Evolutionary conservation across 345 rosid genomes (phyloP), one percentile per base, ranked within the genome.

Genomic region (Citrus glauca): DNA sequence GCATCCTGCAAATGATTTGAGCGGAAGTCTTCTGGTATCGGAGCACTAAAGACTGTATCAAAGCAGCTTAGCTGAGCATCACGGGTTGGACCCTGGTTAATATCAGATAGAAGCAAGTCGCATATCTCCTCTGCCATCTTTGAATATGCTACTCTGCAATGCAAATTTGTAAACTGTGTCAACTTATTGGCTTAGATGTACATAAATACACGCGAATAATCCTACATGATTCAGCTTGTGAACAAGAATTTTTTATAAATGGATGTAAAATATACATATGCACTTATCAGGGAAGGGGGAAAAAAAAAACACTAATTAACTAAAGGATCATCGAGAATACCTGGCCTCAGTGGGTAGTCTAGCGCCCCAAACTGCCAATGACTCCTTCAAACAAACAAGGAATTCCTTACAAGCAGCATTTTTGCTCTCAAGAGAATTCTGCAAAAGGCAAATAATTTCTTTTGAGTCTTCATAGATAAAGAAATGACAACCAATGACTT

Each of bases 1-100:
- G 97, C 94, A 79, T 94, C 99, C 85, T 96, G 99, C 81, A 96
- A 75, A 89, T 94, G 94, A 73, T 73, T 82, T 32, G 97, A 84
- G 38, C 88, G 89, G 4, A 83, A 57, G 81, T 95, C 97, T 84
- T 90, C 94, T 0, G 97, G 97, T n/a, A 87, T 50, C 0, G 98
- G 97, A 42, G 93, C 97, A 45, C 78, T 77, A 68, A 92, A 89
- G 22, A 91, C 90, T 19, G 93, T 89, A 74, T 82, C 83, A 10
- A 91, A 89, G 89, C 97, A 92, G 73, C 81, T 86, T 72, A 95
- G 85, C 72, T 93, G 99, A 37, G 72, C 83, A 69, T 94, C 99
- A 24, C 90, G 83, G 2, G 86, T 84, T 30, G 82, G 78, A 64
- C 86, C 91, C 76, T 55, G 80, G 4, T 86, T 79, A 2, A 89